A percentile compares a stretch with the other conserved stretches of the same genome.
Conservation (phyloP, 305 asterid genomes). For the Rubia tinctorum region DNA sequence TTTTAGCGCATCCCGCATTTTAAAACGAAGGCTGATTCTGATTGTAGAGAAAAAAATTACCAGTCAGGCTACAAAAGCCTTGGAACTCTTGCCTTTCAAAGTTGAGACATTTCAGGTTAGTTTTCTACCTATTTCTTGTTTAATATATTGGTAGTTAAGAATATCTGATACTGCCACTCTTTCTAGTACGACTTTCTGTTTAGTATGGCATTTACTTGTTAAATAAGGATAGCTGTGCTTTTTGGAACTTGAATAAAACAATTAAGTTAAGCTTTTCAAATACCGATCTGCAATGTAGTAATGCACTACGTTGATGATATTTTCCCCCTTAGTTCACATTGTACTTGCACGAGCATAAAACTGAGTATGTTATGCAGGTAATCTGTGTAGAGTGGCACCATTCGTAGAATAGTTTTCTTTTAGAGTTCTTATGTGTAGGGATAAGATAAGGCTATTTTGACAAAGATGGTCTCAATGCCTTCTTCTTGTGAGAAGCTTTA, state of each 20-base stretch:
- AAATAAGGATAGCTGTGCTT: not conserved
- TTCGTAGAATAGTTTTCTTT: not conserved
- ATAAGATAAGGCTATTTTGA: not conserved
- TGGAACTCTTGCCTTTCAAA: conserved; percentile 55
- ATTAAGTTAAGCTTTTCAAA: not conserved
- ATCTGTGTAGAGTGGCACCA: not conserved
- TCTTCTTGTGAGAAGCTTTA: too few species aligned
- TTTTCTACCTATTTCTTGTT: conserved; percentile 10
- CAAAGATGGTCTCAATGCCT: too few species aligned
- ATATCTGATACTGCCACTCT: not conserved
- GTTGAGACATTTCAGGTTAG: conserved; percentile 82
- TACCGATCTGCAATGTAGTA: not conserved
- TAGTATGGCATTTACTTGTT: not conserved
- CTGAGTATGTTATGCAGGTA: not conserved
- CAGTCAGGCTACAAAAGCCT: conserved; percentile 67
- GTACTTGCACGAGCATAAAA: not conserved
- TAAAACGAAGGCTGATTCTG: conserved; percentile 44
- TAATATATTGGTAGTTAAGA: conserved; percentile 2
- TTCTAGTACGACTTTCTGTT: not conserved
- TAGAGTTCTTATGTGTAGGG: not conserved
- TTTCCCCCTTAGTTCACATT: not conserved
- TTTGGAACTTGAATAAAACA: not conserved
- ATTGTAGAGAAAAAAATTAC: conserved; percentile 63
- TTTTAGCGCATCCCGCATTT: too few species aligned
- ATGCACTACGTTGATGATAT: not conserved